phyloP scores from a whole-genome alignment of 805 yeast genomes.

The Naumovozyma baii region DNA sequence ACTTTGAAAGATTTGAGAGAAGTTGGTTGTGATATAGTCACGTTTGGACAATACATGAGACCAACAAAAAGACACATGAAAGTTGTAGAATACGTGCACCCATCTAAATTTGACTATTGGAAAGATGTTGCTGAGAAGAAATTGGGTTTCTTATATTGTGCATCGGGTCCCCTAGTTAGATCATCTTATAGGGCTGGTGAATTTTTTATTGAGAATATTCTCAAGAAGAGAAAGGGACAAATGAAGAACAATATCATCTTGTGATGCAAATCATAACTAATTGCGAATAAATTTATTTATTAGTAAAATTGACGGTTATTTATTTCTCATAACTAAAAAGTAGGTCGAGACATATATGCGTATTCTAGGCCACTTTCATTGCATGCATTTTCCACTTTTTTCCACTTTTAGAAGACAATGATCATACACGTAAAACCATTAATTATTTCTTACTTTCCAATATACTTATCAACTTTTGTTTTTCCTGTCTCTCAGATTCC shows the following conservation, averaged over 20 bases:
- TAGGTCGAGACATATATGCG: no score
- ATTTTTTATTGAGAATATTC: conserved; percentile 87
- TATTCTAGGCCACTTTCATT: no score
- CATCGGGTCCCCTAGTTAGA: conserved; percentile 94
- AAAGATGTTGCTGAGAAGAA: conserved; percentile 64
- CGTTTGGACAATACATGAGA: conserved; percentile 98
- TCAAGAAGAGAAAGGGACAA: conserved; percentile 49
- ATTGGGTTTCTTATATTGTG: conserved; percentile 91
- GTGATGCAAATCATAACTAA: no score
- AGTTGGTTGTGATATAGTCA: conserved; percentile 81
- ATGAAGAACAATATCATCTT: no score
- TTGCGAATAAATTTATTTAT: no score
- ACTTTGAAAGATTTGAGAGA: conserved; percentile 69
- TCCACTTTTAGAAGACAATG: no score
- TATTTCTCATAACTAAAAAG: no score
- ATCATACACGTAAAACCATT: no score
- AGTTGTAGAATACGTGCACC: conserved; percentile 89
- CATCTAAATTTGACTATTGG: conserved; percentile 94
- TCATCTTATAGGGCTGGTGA: conserved; percentile 98
- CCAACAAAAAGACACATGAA: conserved; percentile 98
- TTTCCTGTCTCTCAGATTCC: conserved; percentile 46
- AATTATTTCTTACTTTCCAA: conserved; percentile 30
- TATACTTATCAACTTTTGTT: conserved; percentile 44
- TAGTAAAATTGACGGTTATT: no score
- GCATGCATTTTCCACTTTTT: no score